These are phyloP conservation scores for Goffeauzyma gilvescens DNA, from an alignment of 768 basidiomycete species.

Conservation along the genomic window DNA sequence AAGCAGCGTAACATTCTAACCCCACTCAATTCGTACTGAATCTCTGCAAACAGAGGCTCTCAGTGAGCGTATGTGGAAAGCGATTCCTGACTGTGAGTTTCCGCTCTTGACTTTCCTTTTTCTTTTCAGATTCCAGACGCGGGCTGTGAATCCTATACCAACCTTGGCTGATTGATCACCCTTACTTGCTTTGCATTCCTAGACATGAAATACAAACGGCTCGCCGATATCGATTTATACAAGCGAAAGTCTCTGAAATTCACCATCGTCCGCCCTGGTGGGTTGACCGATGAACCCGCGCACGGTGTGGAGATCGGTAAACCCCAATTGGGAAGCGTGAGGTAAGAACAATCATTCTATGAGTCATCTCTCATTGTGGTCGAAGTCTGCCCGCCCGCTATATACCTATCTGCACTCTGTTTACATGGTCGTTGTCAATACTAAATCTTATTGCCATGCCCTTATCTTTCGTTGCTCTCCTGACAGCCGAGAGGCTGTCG, in stretches of 20 bases:
- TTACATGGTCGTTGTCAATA: constrained; percentile 23
- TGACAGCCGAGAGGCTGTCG: constrained; percentile 40
- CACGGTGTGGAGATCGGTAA: constrained; percentile 41
- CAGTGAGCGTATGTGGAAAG: constrained; percentile 34
- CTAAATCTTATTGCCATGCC: not conserved
- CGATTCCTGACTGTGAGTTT: constrained; percentile 34
- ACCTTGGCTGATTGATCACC: not conserved
- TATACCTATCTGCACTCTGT: too few species aligned
- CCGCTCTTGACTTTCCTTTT: not conserved
- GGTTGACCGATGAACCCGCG: constrained; percentile 39
- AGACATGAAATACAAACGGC: constrained; percentile 36
- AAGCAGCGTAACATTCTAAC: too few species aligned
- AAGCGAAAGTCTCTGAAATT: constrained; percentile 43
- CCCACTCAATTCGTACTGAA: too few species aligned
- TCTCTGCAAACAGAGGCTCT: constrained; percentile 13
- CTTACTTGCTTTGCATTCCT: not conserved
- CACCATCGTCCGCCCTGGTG: constrained; percentile 51
- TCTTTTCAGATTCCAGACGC: not conserved
- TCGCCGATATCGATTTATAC: constrained; percentile 36
- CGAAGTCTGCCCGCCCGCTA: too few species aligned
- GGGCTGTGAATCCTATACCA: not conserved
- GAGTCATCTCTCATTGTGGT: too few species aligned
- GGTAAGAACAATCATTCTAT: too few species aligned
- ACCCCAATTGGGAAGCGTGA: constrained; percentile 37
- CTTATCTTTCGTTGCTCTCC: not conserved